Percentiles rank a stretch among this genome's conserved stretches.
These are phyloP conservation scores for Fusarium floridanum DNA, from an alignment of 2,329 filamentous ascomycete genomes.

Conservation along the genomic window DNA sequence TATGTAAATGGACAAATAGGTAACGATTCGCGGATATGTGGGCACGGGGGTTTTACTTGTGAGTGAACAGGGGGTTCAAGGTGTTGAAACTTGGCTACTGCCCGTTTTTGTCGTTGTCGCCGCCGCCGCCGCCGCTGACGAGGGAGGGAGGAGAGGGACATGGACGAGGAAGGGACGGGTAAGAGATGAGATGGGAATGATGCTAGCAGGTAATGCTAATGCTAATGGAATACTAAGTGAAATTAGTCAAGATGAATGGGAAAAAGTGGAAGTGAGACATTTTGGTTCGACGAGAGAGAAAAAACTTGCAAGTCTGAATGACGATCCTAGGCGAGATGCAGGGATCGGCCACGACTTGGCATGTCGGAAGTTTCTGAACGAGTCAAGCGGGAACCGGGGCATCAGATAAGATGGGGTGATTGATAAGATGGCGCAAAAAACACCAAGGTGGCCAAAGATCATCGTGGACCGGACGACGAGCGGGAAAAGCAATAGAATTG, in stretches of 20 bases:
- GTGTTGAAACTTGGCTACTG: background rate
- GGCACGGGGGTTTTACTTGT: background rate
- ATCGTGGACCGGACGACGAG: background rate
- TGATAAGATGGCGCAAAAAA: slow-evolving; percentile 33
- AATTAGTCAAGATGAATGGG: slow-evolving; percentile 9
- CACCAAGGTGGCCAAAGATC: background rate
- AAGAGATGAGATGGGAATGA: background rate
- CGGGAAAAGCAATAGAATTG: background rate
- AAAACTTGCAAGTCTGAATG: background rate
- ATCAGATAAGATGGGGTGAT: slow-evolving; percentile 44
- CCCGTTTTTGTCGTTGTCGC: background rate
- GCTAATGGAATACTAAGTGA: background rate
- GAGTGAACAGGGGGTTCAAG: background rate
- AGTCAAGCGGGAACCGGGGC: background rate
- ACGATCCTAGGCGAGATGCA: slow-evolving; percentile 7
- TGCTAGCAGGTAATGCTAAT: background rate
- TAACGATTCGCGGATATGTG: background rate
- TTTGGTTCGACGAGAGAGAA: background rate
- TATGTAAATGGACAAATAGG: background rate
- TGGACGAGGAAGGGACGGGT: background rate
- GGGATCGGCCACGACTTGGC: slow-evolving; percentile 7
- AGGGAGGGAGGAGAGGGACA: background rate
- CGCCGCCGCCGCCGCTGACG: background rate
- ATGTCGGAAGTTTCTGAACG: background rate
- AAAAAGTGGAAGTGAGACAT: slow-evolving; percentile 9